Base-by-base conservation (phyloP, 306 rosid genomes). In the Coriaria nepalensis region DNA sequence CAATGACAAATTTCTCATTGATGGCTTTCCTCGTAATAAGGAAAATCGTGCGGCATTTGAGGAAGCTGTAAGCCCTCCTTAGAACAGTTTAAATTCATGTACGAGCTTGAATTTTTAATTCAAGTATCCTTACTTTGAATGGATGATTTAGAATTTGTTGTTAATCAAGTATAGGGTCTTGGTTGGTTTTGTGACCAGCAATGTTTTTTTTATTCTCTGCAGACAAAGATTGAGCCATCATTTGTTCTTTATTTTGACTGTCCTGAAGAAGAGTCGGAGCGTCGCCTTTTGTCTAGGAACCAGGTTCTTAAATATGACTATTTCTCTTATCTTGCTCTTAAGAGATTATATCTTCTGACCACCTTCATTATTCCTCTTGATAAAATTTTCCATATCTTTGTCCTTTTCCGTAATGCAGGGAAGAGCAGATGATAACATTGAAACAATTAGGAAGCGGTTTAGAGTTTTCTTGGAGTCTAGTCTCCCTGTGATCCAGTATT, bases 11-110 rank as follows among this genome's bases (percentile, higher is more conserved):
- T 92, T 82, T 78, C 96, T 92, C 45, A 82, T 92, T 71, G 98
- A 92, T 75, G 98, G 98, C 52, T 92, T 92, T 68, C 98, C 98
- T 46, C 98, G 98, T 45, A 85, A 92, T 56, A 96, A 92, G 75
- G 98, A 92, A 82, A 92, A 85, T 60, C 98, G 94, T 65, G 96
- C 96, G 34, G 98, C 98, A 41, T 92, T 92, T 70, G 98, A 92
- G 73, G 68, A 59, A 5, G 96, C 81, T 69, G 98, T 90, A 65
- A 71, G 78, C 45, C 64, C 11, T 55, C 46, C 43, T 37, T 47
- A 47, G 13, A 41, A 35, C 4, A 45, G 8, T 47, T 11, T 14
- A 20, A 20, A 20, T 4, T 35, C 13, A 5, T 55, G 43, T 56
- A 50, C 32, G 11, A 41, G 42, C 34, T 10, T 5, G 9, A n/a